Conservation (phyloP, 1,284 basidiomycete genomes). For the Malassezia pachydermatis region DNA sequence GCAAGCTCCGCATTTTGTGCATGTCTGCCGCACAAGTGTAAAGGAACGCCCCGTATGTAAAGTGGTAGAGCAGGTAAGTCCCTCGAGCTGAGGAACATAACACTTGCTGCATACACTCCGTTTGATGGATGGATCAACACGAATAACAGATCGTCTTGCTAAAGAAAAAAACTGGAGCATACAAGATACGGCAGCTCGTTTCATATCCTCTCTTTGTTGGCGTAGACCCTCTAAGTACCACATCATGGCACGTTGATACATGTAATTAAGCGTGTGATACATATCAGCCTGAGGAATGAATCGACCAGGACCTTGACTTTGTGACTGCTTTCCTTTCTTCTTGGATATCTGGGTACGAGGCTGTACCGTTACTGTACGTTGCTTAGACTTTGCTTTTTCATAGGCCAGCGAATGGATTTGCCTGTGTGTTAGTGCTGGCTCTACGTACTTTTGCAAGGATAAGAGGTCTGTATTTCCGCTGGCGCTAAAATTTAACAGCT, state of each 20-base stretch:
- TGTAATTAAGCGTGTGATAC: conserved; percentile 18
- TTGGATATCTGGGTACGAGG: neutral
- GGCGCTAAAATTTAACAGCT: conserved; percentile 66
- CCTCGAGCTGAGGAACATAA: conserved; percentile 4
- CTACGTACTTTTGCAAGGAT: conserved; percentile 57
- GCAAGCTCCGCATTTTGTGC: neutral
- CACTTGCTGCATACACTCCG: conserved; percentile 11
- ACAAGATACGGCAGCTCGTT: neutral
- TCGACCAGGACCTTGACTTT: neutral
- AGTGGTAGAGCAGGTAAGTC: conserved; percentile 2
- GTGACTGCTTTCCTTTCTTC: neutral
- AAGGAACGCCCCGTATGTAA: neutral
- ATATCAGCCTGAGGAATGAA: conserved; percentile 19
- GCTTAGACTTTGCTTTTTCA: conserved; percentile 4
- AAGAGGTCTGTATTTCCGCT: conserved; percentile 62
- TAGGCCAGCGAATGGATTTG: conserved; percentile 26
- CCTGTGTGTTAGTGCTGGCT: conserved; percentile 10
- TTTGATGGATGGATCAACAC: conserved; percentile 13
- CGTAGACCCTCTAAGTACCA: too few species aligned
- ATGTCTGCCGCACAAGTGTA: neutral
- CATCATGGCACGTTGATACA: conserved; percentile 17
- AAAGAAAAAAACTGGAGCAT: conserved; percentile 12
- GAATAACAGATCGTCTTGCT: conserved; percentile 15
- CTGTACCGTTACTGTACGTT: neutral
- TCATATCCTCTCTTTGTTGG: neutral